Percentiles rank a stretch among this genome's conserved stretches.
These are phyloP conservation scores for Daldinia vernicosa DNA, from an alignment of 495 filamentous ascomycete genomes.

Conservation along the genomic window DNA sequence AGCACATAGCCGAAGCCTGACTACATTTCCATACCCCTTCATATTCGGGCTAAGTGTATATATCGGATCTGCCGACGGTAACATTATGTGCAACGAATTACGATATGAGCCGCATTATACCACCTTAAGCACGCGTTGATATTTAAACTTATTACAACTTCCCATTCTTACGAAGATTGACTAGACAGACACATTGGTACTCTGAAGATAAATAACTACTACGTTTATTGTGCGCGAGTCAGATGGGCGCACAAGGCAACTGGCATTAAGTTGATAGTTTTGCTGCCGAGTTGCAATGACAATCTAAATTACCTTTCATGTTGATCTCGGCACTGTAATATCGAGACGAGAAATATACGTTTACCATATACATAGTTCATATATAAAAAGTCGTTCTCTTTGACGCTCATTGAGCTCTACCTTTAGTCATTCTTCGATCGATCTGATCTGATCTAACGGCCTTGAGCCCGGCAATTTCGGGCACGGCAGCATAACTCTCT, in stretches of 20 bases:
- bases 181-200: constrained; percentile 30
- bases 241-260: constrained; percentile 14
- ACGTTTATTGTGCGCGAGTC: constrained; percentile 30
- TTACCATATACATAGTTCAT: constrained; percentile 30
- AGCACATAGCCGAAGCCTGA: not conserved
- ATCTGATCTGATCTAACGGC: constrained; percentile 4
- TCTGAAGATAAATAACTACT: constrained; percentile 24
- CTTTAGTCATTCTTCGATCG: not conserved
- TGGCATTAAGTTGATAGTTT: constrained; percentile 30
- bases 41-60: constrained; percentile 27
- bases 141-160: constrained; percentile 16
- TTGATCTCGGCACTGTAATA: constrained; percentile 16
- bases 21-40: not conserved
- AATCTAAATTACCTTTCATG: constrained; percentile 27
- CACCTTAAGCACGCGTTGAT: constrained; percentile 41
- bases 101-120: constrained; percentile 46
- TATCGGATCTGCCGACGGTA: constrained; percentile 26
- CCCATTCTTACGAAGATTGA: constrained; percentile 29
- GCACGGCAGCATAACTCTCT: not conserved
- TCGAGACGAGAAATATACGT: constrained; percentile 25
- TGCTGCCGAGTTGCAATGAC: constrained; percentile 14
- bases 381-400: constrained; percentile 24
- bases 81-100: constrained; percentile 42
- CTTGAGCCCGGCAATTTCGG: constrained; percentile 20
- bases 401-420: not conserved